Percentiles rank a stretch among this genome's conserved stretches.
These are phyloP conservation scores for Emergomyces pasteurianus DNA, from an alignment of 2,329 filamentous ascomycete species.

Conservation along the genomic window DNA sequence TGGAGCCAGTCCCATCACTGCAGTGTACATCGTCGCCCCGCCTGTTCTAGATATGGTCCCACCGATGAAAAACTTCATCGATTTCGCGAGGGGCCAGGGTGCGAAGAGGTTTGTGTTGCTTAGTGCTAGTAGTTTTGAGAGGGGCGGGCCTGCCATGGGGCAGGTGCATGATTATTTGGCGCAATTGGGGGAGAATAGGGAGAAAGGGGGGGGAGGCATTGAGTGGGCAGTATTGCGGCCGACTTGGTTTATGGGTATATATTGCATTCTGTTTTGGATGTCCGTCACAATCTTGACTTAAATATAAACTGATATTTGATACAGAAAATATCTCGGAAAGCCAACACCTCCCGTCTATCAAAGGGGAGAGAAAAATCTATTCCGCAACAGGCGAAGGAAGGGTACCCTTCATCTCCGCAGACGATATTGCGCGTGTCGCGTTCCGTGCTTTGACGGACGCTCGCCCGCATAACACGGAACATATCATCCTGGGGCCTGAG, in stretches of 20 bases:
- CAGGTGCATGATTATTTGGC: conserved; percentile 29
- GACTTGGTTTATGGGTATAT: conserved; percentile 38
- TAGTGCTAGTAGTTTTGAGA: conserved; percentile 26
- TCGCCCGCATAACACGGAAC: conserved; percentile 11
- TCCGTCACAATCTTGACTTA: too few species aligned
- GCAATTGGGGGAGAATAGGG: conserved; percentile 14
- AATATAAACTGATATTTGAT: conserved; percentile 12
- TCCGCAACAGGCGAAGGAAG: conserved; percentile 36
- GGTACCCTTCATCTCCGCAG: conserved; percentile 8
- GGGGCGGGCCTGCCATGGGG: conserved; percentile 26
- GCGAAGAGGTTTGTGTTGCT: conserved; percentile 37
- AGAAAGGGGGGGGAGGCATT: conserved; percentile 10
- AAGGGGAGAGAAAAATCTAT: conserved; percentile 30
- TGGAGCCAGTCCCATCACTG: conserved; percentile 4
- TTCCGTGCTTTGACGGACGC: conserved; percentile 9
- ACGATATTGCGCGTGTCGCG: conserved; percentile 11
- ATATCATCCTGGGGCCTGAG: conserved; percentile 27
- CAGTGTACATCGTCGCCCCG: conserved; percentile 35
- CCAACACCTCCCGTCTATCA: conserved; percentile 23
- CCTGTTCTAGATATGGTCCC: conserved; percentile 21
- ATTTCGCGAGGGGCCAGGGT: conserved; percentile 27
- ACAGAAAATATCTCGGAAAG: conserved; percentile 37
- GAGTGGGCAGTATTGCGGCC: conserved; percentile 36
- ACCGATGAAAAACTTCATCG: conserved; percentile 32
- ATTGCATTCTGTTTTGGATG: not conserved